phyloP scores from a whole-genome alignment of 148 eudicot species.

The Vaccinium corymbosum region DNA sequence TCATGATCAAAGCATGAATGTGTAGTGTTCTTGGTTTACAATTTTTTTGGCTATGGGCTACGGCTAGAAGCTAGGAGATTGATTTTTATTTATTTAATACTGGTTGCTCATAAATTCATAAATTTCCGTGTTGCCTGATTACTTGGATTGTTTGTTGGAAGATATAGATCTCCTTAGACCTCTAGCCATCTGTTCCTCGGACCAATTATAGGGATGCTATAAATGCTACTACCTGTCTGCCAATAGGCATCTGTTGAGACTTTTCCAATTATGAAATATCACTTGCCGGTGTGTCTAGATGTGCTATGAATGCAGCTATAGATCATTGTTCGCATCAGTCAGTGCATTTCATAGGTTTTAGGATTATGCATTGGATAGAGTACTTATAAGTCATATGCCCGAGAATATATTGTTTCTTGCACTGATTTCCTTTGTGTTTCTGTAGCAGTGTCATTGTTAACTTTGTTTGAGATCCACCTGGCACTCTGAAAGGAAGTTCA shows the following conservation, averaged over 20 bases:
- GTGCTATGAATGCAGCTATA: background rate
- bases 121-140: background rate
- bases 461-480: background rate
- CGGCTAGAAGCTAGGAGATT: background rate
- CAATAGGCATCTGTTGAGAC: background rate
- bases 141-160: background rate
- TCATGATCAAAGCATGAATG: constrained; percentile 3
- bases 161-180: background rate
- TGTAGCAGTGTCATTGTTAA: background rate
- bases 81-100: background rate
- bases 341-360: background rate
- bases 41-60: background rate
- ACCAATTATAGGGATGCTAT: background rate
- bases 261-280: background rate
- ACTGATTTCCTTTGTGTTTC: background rate
- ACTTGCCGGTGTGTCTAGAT: background rate
- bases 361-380: constrained; percentile 6
- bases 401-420: background rate
- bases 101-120: background rate
- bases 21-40: background rate
- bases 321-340: background rate
- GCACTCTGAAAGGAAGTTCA: background rate
- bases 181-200: background rate
- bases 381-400: background rate
- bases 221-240: background rate